Conservation (phyloP, 1,139 yeast genomes). For the Protomyces pachydermus region DNA sequence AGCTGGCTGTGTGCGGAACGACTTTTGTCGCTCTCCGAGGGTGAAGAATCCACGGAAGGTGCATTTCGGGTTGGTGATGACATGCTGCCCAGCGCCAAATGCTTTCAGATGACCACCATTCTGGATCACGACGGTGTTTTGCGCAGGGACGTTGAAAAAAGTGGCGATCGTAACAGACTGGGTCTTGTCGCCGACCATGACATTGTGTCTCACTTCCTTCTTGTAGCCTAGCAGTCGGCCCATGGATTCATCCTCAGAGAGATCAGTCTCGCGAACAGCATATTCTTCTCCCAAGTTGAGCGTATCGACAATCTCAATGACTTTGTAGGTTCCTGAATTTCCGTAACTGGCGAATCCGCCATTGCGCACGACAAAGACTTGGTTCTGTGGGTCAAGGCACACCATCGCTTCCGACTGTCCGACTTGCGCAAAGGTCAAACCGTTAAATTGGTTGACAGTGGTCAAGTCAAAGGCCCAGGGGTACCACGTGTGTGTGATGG, state of each 20-base stretch:
- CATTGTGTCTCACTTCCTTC: slow-evolving; percentile 12
- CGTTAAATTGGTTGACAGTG: slow-evolving; percentile 3
- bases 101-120: slow-evolving; percentile 6
- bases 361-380: slow-evolving; percentile 15
- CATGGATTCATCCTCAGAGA: not conserved
- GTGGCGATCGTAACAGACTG: slow-evolving; percentile 12
- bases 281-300: slow-evolving; percentile 16
- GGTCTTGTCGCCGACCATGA: slow-evolving; percentile 1
- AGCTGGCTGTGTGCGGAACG: slow-evolving; percentile 17
- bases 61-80: slow-evolving; percentile 10
- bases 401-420: slow-evolving; percentile 23
- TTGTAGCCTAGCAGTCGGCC: slow-evolving; percentile 14
- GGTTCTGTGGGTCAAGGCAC: slow-evolving; percentile 13
- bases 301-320: slow-evolving; percentile 18
- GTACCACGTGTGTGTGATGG: slow-evolving; percentile 10
- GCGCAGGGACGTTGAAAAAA: slow-evolving; percentile 19
- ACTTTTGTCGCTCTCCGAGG: slow-evolving; percentile 18
- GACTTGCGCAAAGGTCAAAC: slow-evolving; percentile 22
- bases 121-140: slow-evolving; percentile 15
- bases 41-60: slow-evolving; percentile 21
- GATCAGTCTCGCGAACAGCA: slow-evolving; percentile 11
- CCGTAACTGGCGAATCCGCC: slow-evolving; percentile 21
- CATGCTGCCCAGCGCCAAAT: slow-evolving; percentile 11
- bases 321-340: slow-evolving; percentile 7
- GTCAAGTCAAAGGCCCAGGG: slow-evolving; percentile 5